A percentile compares a stretch with the other conserved stretches of the same genome.
These are phyloP conservation scores for Oryza officinalis DNA, from an alignment of 176 grass and related monocot genomes.

Conservation along the genomic window DNA sequence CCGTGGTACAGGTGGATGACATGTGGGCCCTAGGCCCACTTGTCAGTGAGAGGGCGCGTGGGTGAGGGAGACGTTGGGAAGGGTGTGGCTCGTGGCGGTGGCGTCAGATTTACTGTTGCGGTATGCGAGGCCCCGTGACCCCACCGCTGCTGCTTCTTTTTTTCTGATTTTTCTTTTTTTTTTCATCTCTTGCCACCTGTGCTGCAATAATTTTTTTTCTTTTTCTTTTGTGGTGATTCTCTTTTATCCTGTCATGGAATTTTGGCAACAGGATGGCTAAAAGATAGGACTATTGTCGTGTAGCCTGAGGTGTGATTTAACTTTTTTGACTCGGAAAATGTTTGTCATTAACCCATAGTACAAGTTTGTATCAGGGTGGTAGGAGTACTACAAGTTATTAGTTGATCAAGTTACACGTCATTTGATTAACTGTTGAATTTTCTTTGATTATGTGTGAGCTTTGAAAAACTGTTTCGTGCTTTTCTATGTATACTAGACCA, in stretches of 20 bases:
- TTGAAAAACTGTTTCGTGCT: too few species aligned
- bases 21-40: neutral
- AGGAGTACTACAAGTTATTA: too few species aligned
- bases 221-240: neutral
- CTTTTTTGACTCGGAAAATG: neutral
- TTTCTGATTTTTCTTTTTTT: neutral
- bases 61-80: neutral
- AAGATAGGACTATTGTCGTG: neutral
- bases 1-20: neutral
- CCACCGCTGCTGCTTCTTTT: constrained; percentile 31
- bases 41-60: neutral
- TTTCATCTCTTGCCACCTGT: neutral
- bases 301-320: neutral
- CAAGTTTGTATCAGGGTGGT: too few species aligned
- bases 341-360: neutral
- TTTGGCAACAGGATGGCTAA: neutral
- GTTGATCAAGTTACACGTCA: too few species aligned
- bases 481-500: too few species aligned
- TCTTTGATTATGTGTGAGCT: too few species aligned
- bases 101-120: constrained; percentile 33
- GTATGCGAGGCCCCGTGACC: constrained; percentile 30
- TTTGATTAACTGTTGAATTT: too few species aligned
- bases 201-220: neutral
- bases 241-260: neutral
- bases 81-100: neutral